phyloP scores from a whole-genome alignment of 2,329 filamentous ascomycete genomes.

The Zopfia rhizophila region DNA sequence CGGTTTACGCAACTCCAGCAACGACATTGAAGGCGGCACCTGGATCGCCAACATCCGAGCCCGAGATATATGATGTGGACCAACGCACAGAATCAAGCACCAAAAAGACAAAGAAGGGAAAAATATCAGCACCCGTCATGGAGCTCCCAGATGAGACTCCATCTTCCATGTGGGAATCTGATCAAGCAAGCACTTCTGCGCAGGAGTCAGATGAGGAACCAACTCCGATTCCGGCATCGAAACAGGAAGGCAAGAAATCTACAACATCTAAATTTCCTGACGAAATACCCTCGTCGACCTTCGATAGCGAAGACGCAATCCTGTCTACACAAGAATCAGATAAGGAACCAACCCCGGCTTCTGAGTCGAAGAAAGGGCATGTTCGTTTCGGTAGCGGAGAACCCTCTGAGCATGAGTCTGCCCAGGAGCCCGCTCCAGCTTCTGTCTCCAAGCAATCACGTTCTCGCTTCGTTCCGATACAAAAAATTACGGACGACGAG shows the following conservation, averaged over 20 bases:
- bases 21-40: conserved; percentile 27
- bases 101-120: not conserved
- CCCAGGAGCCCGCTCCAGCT: not conserved
- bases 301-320: conserved; percentile 34
- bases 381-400: conserved; percentile 51
- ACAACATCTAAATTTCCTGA: conserved; percentile 21
- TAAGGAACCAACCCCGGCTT: conserved; percentile 8
- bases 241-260: conserved; percentile 22
- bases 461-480: too few relatives aligned
- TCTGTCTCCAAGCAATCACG: too few relatives aligned
- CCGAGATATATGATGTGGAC: not conserved
- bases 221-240: conserved; percentile 29
- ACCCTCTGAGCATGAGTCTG: conserved; percentile 28
- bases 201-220: conserved; percentile 10
- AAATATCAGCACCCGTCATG: too few relatives aligned
- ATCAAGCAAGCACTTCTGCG: too few relatives aligned
- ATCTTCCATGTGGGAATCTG: too few relatives aligned
- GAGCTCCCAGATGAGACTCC: too few relatives aligned
- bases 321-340: conserved; percentile 26
- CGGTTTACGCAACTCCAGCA: conserved; percentile 37
- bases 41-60: conserved; percentile 39
- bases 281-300: conserved; percentile 42
- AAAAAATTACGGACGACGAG: too few relatives aligned
- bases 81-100: not conserved
- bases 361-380: conserved; percentile 32